Conservation (phyloP, 179 eudicot genomes). For the Corrigiola litoralis region DNA sequence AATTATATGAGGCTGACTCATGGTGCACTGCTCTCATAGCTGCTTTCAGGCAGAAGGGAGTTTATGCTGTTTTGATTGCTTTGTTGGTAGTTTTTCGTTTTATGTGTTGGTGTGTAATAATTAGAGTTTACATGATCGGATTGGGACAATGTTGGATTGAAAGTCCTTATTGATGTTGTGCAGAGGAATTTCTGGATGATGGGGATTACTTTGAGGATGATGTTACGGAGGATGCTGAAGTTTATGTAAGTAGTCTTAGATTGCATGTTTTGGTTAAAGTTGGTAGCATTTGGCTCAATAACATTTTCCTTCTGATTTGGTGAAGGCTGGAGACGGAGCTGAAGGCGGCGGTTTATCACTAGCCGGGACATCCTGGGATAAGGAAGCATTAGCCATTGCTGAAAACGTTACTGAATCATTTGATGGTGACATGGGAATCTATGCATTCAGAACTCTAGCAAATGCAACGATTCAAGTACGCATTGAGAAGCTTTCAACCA, state of each 20-base stretch:
- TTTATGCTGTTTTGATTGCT: no score
- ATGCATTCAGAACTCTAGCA: slow-evolving; percentile 67
- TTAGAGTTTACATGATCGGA: neutral
- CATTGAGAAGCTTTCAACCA: slow-evolving; percentile 73
- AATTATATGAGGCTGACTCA: no score
- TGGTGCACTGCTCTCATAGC: no score
- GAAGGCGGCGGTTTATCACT: slow-evolving; percentile 85
- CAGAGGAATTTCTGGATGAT: slow-evolving; percentile 47
- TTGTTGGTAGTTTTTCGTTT: neutral
- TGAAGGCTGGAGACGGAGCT: slow-evolving; percentile 83
- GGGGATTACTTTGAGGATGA: slow-evolving; percentile 57
- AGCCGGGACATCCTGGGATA: slow-evolving; percentile 81
- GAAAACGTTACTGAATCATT: slow-evolving; percentile 55
- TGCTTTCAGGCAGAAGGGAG: no score
- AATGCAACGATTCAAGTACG: slow-evolving; percentile 70
- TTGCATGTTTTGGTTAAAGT: neutral
- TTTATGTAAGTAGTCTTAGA: slow-evolving; percentile 40
- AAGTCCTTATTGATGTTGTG: slow-evolving; percentile 10
- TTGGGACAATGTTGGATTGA: neutral
- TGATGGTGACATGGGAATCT: slow-evolving; percentile 64
- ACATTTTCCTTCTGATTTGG: slow-evolving; percentile 1
- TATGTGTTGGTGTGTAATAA: neutral
- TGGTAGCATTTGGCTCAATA: neutral
- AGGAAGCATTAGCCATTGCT: slow-evolving; percentile 68
- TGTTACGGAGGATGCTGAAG: slow-evolving; percentile 56